Conservation (phyloP, 345 rosid species). For the Eucalyptus viminalis region DNA sequence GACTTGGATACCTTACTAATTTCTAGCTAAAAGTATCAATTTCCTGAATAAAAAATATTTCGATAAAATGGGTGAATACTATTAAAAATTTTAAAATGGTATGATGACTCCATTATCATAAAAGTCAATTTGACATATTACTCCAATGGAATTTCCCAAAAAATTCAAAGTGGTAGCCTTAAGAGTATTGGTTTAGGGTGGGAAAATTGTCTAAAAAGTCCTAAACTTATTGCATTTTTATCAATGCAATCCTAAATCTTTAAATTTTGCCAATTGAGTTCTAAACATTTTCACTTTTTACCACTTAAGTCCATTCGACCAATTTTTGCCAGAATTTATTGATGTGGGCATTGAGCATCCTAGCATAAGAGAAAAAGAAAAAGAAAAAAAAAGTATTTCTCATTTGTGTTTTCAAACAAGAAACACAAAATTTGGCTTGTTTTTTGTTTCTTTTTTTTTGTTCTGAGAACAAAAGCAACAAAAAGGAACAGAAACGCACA, state of each 20-base stretch:
- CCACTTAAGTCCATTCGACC: rapidly evolving
- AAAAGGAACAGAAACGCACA: too few relatives aligned
- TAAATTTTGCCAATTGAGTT: too few relatives aligned
- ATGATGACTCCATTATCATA: too few relatives aligned
- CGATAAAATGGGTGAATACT: background rate
- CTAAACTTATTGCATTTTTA: rapidly evolving
- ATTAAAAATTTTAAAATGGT: background rate
- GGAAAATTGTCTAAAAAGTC: rapidly evolving
- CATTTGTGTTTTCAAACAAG: too few relatives aligned
- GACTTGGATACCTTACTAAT: background rate
- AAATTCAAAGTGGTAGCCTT: background rate
- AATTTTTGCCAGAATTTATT: rapidly evolving
- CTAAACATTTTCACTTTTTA: too few relatives aligned
- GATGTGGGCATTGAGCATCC: rapidly evolving
- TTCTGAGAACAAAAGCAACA: too few relatives aligned
- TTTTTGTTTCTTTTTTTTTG: too few relatives aligned
- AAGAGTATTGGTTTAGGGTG: background rate
- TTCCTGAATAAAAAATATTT: background rate
- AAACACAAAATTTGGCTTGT: too few relatives aligned
- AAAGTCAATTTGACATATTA: too few relatives aligned
- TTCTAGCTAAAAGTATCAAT: background rate
- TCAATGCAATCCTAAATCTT: rapidly evolving
- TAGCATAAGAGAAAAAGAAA: too few relatives aligned
- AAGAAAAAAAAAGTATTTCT: too few relatives aligned
- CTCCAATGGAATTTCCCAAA: too few relatives aligned